phyloP scores from a whole-genome alignment of 176 grass and related monocot genomes.

The Tuctoria greenei region DNA sequence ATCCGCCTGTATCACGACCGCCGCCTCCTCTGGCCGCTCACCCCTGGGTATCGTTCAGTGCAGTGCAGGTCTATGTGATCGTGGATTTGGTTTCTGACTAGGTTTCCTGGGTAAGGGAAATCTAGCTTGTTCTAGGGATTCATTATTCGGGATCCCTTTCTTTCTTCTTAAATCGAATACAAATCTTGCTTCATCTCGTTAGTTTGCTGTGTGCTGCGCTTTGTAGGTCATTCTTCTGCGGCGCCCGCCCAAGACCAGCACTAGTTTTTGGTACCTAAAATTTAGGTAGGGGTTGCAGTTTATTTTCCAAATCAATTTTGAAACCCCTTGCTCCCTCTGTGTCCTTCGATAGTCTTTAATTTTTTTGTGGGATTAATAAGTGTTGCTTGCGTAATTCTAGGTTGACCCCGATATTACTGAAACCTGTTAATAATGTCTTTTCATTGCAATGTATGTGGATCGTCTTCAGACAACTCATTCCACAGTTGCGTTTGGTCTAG shows the following conservation, averaged over 20 bases:
- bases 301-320: neutral
- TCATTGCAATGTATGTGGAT: neutral
- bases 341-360: neutral
- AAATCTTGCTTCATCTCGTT: neutral
- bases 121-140: neutral
- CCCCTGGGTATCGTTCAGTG: too few relatives aligned
- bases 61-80: too few relatives aligned
- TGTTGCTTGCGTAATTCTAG: neutral
- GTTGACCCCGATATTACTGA: neutral
- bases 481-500: neutral
- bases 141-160: neutral
- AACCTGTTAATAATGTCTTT: neutral
- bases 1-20: too few relatives aligned
- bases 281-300: neutral
- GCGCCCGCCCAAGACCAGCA: too few relatives aligned
- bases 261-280: neutral
- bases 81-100: too few relatives aligned
- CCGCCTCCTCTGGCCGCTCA: too few relatives aligned
- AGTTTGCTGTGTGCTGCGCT: too few relatives aligned
- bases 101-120: too few relatives aligned
- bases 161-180: neutral
- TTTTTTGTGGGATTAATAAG: neutral
- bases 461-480: conserved; percentile 1
- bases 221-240: too few relatives aligned
- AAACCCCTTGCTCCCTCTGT: neutral